Evolutionary conservation across 495 filamentous ascomycete genomes (phyloP).

Genomic region (Parathielavia hyrcaniae): DNA sequence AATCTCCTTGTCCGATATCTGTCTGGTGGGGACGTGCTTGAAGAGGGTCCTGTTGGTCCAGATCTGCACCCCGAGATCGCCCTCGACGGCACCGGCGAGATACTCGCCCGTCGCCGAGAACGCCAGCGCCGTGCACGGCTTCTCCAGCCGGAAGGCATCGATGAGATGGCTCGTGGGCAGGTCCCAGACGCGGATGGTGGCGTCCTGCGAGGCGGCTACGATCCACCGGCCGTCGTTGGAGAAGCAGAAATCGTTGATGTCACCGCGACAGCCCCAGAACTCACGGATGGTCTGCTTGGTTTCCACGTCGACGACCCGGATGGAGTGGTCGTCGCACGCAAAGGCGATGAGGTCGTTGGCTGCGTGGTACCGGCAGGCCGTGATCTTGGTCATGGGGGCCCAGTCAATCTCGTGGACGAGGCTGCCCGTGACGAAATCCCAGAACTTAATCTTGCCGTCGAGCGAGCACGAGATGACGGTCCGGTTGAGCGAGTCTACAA

Average conservation of each 20-base stretch:
- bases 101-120: conserved; percentile 90
- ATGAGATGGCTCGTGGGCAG: conserved; percentile 91
- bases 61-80: conserved; percentile 78
- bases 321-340: conserved; percentile 79
- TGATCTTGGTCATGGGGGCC: conserved; percentile 70
- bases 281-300: conserved; percentile 87
- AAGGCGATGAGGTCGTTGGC: conserved; percentile 83
- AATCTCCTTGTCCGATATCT: conserved; percentile 70
- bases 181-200: conserved; percentile 84
- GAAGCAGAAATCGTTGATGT: conserved; percentile 81
- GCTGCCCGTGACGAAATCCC: conserved; percentile 78
- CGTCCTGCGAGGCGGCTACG: conserved; percentile 78
- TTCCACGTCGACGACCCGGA: conserved; percentile 83
- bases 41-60: conserved; percentile 94
- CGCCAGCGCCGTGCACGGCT: conserved; percentile 70
- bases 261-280: conserved; percentile 78
- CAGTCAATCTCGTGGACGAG: conserved; percentile 79
- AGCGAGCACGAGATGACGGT: conserved; percentile 75
- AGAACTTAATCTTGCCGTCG: conserved; percentile 97
- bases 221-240: conserved; percentile 94
- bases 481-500: conserved; percentile 77
- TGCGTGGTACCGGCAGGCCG: conserved; percentile 70
- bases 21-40: conserved; percentile 73
- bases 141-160: conserved; percentile 72
- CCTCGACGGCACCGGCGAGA: conserved; percentile 79